Evolutionary conservation across 768 basidiomycete genomes (phyloP).

Genomic region (Rhizopogon rudus): DNA sequence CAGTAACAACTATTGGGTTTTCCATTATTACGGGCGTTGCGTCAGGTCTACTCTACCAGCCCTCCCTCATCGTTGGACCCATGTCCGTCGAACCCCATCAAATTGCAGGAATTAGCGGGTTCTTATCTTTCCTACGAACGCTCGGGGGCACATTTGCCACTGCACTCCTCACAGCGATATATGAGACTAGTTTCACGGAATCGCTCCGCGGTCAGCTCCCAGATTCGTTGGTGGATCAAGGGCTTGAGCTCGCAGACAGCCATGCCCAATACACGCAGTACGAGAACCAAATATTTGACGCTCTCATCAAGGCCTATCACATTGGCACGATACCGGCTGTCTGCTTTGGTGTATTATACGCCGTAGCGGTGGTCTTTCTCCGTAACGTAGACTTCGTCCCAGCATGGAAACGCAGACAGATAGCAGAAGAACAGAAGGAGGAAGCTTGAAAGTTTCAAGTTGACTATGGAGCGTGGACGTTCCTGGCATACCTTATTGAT

Average conservation of each 20-base stretch:
- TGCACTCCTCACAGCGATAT: constrained; percentile 29
- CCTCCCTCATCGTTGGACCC: constrained; percentile 30
- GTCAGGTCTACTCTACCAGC: constrained; percentile 29
- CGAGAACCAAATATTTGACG: constrained; percentile 25
- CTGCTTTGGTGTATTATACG: constrained; percentile 28
- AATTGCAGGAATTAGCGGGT: constrained; percentile 31
- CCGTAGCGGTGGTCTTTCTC: constrained; percentile 25
- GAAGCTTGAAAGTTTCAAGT: constrained; percentile 17
- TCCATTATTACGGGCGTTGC: constrained; percentile 26
- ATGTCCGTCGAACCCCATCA: constrained; percentile 30
- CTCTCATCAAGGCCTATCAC: constrained; percentile 30
- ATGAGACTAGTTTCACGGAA: constrained; percentile 27
- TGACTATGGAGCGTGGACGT: constrained; percentile 7
- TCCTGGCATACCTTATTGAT: constrained; percentile 17
- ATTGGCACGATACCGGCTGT: constrained; percentile 28
- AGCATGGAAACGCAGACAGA: constrained; percentile 26
- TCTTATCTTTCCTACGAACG: constrained; percentile 30
- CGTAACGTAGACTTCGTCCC: constrained; percentile 28
- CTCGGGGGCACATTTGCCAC: constrained; percentile 31
- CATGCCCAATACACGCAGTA: constrained; percentile 28
- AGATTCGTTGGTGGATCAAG: constrained; percentile 23
- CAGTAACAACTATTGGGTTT: constrained; percentile 23
- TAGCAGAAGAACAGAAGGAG: constrained; percentile 19
- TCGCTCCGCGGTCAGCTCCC: constrained; percentile 24
- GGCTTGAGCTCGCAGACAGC: constrained; percentile 25